phyloP scores from a whole-genome alignment of 2,329 filamentous ascomycete genomes.

The Pyrenophora teres region DNA sequence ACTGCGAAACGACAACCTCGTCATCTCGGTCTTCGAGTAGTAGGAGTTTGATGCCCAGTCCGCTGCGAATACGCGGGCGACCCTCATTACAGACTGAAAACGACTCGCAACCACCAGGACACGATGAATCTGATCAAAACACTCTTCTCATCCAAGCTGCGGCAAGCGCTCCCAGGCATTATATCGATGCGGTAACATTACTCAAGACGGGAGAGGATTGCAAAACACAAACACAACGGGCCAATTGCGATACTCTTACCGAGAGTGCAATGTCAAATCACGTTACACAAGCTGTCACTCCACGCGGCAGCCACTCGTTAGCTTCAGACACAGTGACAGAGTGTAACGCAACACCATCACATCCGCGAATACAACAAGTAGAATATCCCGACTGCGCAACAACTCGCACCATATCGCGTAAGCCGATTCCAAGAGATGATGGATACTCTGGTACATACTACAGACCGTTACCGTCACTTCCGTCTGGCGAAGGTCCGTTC shows the following conservation, averaged over 20 bases:
- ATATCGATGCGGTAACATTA: background rate
- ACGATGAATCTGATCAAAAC: background rate
- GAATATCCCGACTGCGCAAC: background rate
- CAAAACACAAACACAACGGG: background rate
- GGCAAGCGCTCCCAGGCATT: background rate
- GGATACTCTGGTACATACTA: constrained; percentile 1
- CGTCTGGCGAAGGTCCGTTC: constrained; percentile 7
- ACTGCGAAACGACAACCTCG: constrained; percentile 26
- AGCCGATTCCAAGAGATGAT: background rate
- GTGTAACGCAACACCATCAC: constrained; percentile 24
- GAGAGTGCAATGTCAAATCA: constrained; percentile 13
- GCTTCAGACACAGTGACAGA: background rate
- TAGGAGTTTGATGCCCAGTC: constrained; percentile 14
- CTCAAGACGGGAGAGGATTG: constrained; percentile 1
- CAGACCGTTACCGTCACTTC: constrained; percentile 20
- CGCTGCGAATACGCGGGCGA: background rate
- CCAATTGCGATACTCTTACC: background rate
- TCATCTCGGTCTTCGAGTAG: constrained; percentile 21
- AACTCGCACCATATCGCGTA: background rate
- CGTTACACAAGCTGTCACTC: constrained; percentile 18
- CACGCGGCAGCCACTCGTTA: constrained; percentile 20
- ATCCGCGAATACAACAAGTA: constrained; percentile 20
- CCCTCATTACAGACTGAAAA: background rate
- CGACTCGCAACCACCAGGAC: background rate
- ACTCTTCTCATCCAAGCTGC: background rate